Evolutionary conservation across 2,329 filamentous ascomycete species (phyloP), one percentile per base, ranked within the genome.

Genomic region (Beauveria sp.): DNA sequence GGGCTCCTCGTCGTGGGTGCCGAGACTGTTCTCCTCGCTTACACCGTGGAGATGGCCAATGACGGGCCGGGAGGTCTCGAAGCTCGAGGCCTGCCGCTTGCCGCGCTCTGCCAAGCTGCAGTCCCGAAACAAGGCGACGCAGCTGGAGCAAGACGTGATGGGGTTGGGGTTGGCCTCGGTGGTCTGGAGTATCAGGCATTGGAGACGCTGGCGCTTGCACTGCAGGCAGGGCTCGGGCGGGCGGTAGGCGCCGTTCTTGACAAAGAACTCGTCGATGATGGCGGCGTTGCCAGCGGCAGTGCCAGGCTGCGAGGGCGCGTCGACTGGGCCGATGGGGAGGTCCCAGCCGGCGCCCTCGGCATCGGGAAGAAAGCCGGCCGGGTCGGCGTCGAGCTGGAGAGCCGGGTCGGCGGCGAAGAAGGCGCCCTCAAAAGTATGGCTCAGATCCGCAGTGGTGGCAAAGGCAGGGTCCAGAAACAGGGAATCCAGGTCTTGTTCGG

Each of bases 1-100:
- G 16, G 52, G 43, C 5, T 55, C 58, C 30, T 63, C 62, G 6
- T 61, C 55, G 14, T 46, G 18, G 20, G 20, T 14, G 34, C 22
- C 51, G 2, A 62, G 62, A 4, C 67, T 65, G 1, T 66, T 67
- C 45, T 74, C 66, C 70, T 81, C 79, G 20, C 71, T 73, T 5
- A 81, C 72, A 1, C 79, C 79, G 47, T 82, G 79, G 0, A 81
- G 71, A 58, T 78, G 76, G 2, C 78, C 78, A 26, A 81, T 73
- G 10, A 81, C 79, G 0, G 79, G 79, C 10, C 72, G 67, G 0
- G 72, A 66, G 0, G 78, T 80, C 67, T 81, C 79, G 64, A 81
- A 82, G 2, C 71, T 67, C 0, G 74, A 77, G 0, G 77, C 72
- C 2, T 74, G 70, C 9, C 79, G 74, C 64, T 82, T 82, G 43